A percentile compares a stretch with the other conserved stretches of the same genome.
Conservation (phyloP, 2,329 filamentous ascomycete species). For the Podosphaera leucotricha region DNA sequence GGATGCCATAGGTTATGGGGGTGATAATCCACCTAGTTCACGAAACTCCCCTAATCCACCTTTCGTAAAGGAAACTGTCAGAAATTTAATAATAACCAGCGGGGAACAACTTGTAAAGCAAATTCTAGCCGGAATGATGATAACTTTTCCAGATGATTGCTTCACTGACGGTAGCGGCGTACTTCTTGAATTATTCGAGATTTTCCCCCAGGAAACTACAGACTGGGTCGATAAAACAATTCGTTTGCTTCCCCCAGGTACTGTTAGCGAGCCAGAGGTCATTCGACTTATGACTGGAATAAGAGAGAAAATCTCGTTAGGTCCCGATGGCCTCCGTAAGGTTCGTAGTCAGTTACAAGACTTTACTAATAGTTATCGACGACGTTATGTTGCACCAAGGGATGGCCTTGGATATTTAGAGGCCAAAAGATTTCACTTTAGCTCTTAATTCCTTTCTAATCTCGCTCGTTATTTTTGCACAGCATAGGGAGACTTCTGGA, state of each 20-base stretch:
- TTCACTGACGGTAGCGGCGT: constrained; percentile 87
- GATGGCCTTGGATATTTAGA: constrained; percentile 77
- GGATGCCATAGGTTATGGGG: constrained; percentile 74
- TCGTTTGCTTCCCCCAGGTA: constrained; percentile 59
- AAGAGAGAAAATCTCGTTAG: constrained; percentile 49
- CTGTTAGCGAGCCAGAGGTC: constrained; percentile 56
- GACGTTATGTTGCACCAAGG: constrained; percentile 82
- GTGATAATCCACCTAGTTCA: constrained; percentile 44
- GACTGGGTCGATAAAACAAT: constrained; percentile 69
- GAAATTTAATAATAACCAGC: constrained; percentile 42
- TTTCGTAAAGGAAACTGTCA: constrained; percentile 50
- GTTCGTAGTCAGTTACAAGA: constrained; percentile 76
- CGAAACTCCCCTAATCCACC: constrained; percentile 34
- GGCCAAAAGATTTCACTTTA: constrained; percentile 67
- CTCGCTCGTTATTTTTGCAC: constrained; percentile 3
- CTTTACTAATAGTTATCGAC: constrained; percentile 83
- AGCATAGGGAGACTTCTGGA: constrained; percentile 7
- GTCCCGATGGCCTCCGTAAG: constrained; percentile 38
- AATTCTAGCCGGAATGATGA: constrained; percentile 96
- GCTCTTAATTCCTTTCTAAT: constrained; percentile 8
- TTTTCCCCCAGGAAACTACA: constrained; percentile 58
- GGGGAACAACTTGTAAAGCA: constrained; percentile 68
- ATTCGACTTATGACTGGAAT: constrained; percentile 63
- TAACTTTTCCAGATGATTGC: constrained; percentile 86
- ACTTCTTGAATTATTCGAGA: constrained; percentile 69